These are phyloP conservation scores for Hanseniaspora guilliermondii DNA, from an alignment of 805 yeast genomes.

Conservation along the genomic window DNA sequence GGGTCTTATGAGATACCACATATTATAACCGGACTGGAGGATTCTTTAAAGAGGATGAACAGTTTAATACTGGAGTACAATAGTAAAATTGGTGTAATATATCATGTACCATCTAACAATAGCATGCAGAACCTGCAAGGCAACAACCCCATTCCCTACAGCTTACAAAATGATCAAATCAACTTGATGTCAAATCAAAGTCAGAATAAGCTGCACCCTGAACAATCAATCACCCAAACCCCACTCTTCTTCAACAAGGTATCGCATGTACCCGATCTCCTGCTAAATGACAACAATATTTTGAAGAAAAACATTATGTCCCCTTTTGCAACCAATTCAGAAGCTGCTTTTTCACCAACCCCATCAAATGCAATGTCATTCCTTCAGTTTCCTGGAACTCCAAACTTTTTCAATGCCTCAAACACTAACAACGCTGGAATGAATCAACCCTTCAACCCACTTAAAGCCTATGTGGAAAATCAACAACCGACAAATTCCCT, in stretches of 20 bases:
- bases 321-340: neutral
- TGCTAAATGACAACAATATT: neutral
- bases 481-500: neutral
- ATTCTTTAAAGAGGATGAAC: constrained; percentile 41
- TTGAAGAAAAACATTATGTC: constrained; percentile 1
- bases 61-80: constrained; percentile 40
- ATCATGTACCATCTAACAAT: constrained; percentile 10
- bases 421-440: neutral
- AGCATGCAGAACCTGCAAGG: constrained; percentile 1
- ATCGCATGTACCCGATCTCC: neutral
- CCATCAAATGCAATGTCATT: constrained; percentile 4
- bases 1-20: constrained; percentile 58
- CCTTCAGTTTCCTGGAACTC: constrained; percentile 2
- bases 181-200: constrained; percentile 16
- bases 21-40: constrained; percentile 46
- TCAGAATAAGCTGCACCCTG: neutral
- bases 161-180: constrained; percentile 16
- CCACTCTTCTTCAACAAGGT: constrained; percentile 12
- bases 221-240: constrained; percentile 1
- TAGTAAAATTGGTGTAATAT: constrained; percentile 19
- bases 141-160: constrained; percentile 1
- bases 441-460: neutral
- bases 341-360: constrained; percentile 9
- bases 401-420: constrained; percentile 1
- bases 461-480: constrained; percentile 6